Evolutionary conservation across 2,329 filamentous ascomycete genomes (phyloP).

Genomic region (Fusarium nematophilum): DNA sequence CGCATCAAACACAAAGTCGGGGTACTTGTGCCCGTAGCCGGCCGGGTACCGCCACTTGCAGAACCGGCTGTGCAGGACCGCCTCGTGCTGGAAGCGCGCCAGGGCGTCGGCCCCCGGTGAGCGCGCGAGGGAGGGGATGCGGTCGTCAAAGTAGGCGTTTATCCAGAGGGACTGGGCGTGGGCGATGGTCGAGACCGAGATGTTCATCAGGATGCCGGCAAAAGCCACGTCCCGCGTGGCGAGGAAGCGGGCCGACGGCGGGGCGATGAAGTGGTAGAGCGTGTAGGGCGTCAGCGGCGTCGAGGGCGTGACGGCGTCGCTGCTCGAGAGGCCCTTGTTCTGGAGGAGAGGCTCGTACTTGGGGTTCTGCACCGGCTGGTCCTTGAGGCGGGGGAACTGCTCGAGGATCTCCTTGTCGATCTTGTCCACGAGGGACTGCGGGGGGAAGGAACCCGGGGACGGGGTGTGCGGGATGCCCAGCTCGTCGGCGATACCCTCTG

Average conservation of each 20-base stretch:
- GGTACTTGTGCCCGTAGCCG: constrained; percentile 71
- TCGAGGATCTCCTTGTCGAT: constrained; percentile 66
- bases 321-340: constrained; percentile 51
- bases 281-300: constrained; percentile 48
- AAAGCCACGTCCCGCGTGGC: constrained; percentile 56
- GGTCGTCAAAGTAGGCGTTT: constrained; percentile 67
- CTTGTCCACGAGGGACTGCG: constrained; percentile 47
- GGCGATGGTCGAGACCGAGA: constrained; percentile 55
- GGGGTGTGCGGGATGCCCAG: constrained; percentile 59
- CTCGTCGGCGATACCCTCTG: constrained; percentile 57
- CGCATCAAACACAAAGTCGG: constrained; percentile 81
- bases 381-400: constrained; percentile 62
- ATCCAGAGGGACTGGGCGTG: constrained; percentile 71
- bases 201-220: constrained; percentile 56
- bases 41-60: constrained; percentile 76
- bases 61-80: constrained; percentile 74
- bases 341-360: constrained; percentile 57
- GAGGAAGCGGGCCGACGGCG: constrained; percentile 52
- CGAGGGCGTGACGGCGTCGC: constrained; percentile 41
- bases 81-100: constrained; percentile 60
- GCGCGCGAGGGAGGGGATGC: constrained; percentile 38
- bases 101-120: constrained; percentile 48
- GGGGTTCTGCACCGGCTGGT: constrained; percentile 62
- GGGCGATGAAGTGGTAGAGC: constrained; percentile 61
- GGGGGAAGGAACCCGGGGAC: constrained; percentile 46